Conservation (phyloP, 805 yeast species). For the Yarrowia sp. region DNA sequence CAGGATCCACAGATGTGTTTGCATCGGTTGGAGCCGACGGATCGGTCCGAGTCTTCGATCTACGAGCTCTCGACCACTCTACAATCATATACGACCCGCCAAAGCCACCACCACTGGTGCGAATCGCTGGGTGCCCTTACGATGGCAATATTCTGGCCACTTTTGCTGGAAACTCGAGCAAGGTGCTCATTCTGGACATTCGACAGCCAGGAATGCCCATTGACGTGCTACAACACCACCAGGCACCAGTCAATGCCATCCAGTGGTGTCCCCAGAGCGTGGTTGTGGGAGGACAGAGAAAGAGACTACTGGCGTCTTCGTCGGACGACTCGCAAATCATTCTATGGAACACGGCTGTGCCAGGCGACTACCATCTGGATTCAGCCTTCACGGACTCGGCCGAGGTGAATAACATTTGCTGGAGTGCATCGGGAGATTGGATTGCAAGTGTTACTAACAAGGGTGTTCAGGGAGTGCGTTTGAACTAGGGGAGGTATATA, state of each 20-base stretch:
- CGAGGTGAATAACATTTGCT: constrained; percentile 79
- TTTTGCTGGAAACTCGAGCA: constrained; percentile 71
- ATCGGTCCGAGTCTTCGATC: constrained; percentile 87
- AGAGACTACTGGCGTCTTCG: constrained; percentile 69
- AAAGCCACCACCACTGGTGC: constrained; percentile 64
- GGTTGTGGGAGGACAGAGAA: constrained; percentile 38
- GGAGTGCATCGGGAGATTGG: constrained; percentile 81
- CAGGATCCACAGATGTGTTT: constrained; percentile 76
- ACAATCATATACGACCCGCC: constrained; percentile 86
- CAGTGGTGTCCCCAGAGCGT: constrained; percentile 75
- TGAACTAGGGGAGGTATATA: constrained; percentile 19
- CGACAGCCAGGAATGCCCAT: constrained; percentile 87
- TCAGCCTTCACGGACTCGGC: constrained; percentile 65
- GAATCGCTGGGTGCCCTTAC: constrained; percentile 76
- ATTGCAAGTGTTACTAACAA: constrained; percentile 76
- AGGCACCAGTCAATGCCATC: constrained; percentile 71
- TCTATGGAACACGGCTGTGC: constrained; percentile 73
- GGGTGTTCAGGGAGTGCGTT: constrained; percentile 65
- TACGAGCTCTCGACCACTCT: constrained; percentile 87
- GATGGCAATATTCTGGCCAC: constrained; percentile 88
- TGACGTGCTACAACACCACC: constrained; percentile 70
- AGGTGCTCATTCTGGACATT: constrained; percentile 77
- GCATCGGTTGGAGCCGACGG: constrained; percentile 97
- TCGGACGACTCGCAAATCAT: constrained; percentile 66
- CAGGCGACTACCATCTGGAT: constrained; percentile 40